Percentiles rank a stretch among this genome's conserved stretches.
Evolutionary conservation across 73 alveolate species (phyloP).

Genomic region (Paramecium octaurelia): DNA sequence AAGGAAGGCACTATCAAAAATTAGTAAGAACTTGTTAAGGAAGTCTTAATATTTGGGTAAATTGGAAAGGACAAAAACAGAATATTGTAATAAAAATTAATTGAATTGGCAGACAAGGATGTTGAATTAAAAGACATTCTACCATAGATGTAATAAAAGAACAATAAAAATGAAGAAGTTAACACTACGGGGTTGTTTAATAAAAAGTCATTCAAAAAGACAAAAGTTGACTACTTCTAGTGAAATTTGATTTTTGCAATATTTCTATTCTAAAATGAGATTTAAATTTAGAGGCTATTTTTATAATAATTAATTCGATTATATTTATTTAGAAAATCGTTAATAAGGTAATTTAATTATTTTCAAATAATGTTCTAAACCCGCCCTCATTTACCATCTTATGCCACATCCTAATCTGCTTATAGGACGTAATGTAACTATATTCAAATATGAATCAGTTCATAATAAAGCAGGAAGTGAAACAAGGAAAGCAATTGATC

Average conservation of each 20-base stretch:
- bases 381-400: neutral
- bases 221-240: neutral
- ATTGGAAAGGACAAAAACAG: slow-evolving; percentile 6
- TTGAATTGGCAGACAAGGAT: neutral
- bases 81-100: neutral
- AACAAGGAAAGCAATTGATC: slow-evolving; percentile 57
- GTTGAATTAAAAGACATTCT: neutral
- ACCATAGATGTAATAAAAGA: neutral
- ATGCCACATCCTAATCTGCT: neutral
- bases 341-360: neutral
- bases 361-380: neutral
- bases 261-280: neutral
- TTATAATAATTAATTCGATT: neutral
- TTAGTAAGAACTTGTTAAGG: neutral
- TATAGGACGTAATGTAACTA: neutral
- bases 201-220: neutral
- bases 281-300: neutral
- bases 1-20: neutral
- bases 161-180: neutral
- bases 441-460: neutral
- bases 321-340: neutral
- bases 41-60: neutral
- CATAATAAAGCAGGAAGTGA: slow-evolving; percentile 27
- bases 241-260: neutral
- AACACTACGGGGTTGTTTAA: neutral